phyloP scores from a whole-genome alignment of 805 yeast genomes.

The Wickerhamiella sorbophila region DNA sequence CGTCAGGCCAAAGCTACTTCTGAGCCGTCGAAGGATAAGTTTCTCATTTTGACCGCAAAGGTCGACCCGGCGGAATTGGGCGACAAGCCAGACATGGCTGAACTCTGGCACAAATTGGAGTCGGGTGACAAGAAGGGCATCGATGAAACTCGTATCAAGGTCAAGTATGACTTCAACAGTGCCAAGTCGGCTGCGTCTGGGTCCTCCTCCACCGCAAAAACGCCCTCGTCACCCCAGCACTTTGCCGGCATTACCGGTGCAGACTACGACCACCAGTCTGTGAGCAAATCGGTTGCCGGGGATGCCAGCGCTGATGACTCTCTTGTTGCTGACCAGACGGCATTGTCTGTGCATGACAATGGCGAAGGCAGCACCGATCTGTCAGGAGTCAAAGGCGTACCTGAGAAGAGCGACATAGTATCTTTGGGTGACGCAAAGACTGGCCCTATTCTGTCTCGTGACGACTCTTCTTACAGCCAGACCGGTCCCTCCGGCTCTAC shows the following conservation, averaged over 20 bases:
- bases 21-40: constrained; percentile 79
- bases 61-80: constrained; percentile 20
- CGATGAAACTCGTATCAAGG: constrained; percentile 52
- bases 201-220: constrained; percentile 4
- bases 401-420: constrained; percentile 16
- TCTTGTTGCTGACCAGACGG: not conserved
- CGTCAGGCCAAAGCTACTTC: constrained; percentile 77
- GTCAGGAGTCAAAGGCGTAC: constrained; percentile 17
- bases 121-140: constrained; percentile 33
- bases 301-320: not conserved
- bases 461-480: constrained; percentile 4
- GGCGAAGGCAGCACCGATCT: not conserved
- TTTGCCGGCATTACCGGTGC: not conserved
- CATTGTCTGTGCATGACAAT: not conserved
- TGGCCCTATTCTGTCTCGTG: constrained; percentile 15
- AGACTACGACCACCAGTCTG: not conserved
- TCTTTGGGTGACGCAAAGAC: constrained; percentile 17
- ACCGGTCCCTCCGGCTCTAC: constrained; percentile 5
- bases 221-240: not conserved
- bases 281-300: not conserved
- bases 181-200: constrained; percentile 5
- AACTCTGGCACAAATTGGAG: constrained; percentile 65
- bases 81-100: constrained; percentile 36
- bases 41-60: constrained; percentile 55
- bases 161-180: constrained; percentile 19